Base-by-base conservation (phyloP, 2,329 filamentous ascomycete genomes). In the Dendryphion nanum region DNA sequence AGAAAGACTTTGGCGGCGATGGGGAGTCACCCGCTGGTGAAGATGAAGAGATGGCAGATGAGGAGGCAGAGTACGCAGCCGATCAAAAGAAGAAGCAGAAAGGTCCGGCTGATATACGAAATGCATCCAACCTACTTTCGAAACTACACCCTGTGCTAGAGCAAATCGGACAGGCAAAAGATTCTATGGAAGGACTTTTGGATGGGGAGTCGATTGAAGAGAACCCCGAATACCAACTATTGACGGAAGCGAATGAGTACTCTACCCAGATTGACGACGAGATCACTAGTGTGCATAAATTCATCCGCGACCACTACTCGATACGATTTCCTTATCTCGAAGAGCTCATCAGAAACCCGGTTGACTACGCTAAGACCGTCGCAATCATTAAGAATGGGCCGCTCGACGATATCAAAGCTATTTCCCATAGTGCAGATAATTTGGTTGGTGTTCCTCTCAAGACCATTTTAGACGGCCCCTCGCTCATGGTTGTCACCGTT, bases 331-430 rank as follows among this genome's bases (percentile, higher is more conserved):
- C 93, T 0, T 91, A 96, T 67, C 79, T 98, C 28, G 93, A 98
- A 66, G 81, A 79, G 14, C 79, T 98, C 21, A 85, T 98, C 43
- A 89, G 87, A 40, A 95, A 91, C 55, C 89, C 93, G 1, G 77
- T 97, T 35, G 89, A 96, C 62, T 98, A 96, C 69, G 89, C 91
- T 18, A 95, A 95, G 71, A 88, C 93, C 0, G 93, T 97, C 6
- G 83, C 88, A 3, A 94, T 97, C 48, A 79, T 98, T 45, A 86
- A 88, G 51, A 97, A 97, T 69, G 89, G 89, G 0, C 89, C 93
- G 12, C 79, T 97, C 73, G 85, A 94, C 57, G 86, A 83, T 54
- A 91, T 97, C 70, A 91, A 90, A 64, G 73, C 77, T 2, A 76
- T 95, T 32, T 83, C 90, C 42, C 78, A 80, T 13, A 87, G 85